Base-by-base conservation (phyloP, 2,329 filamentous ascomycete genomes). In the Cladosporium sp. region DNA sequence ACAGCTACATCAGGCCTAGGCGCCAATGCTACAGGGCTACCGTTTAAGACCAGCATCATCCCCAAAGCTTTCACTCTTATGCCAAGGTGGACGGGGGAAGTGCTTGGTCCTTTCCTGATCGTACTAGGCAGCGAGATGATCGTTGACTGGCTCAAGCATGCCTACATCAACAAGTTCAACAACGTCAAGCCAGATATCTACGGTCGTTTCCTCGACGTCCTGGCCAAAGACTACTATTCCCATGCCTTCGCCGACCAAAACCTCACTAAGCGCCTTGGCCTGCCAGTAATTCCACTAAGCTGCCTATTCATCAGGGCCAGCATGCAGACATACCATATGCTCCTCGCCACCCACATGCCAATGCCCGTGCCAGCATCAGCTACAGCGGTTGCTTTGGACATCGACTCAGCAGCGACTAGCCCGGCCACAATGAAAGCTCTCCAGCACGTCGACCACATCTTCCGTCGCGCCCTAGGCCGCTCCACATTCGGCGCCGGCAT, bases 91-190 rank as follows among this genome's bases (percentile, higher is more conserved):
- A 91, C 90, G 0, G 92, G 91, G 11, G 93, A 97, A 75, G 91
- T 99, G 0, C 82, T 99, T 4, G 93, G 92, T 0, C 96, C 95
- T 0, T 99, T 99, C 71, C 80, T 99, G 14, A 88, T 99, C 8
- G 96, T 99, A 0, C 86, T 99, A 7, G 94, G 93, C 1, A 97
- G 93, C 68, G 95, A 99, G 79, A 97, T 97, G 89, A 81, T 97
- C 10, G 95, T 99, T 1, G 95, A 99, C 78, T 93, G 91, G 86
- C 86, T 97, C 77, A 99, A 99, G 78, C 96, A 99, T 75, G 92
- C 92, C 25, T 99, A 98, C 76, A 96, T 99, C 76, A 93, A 89
- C 76, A 99, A 99, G 76, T 99, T 99, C 82, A 99, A 99, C 83
- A 97, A 96, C 72, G 93, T 93, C 70, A 94, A 95, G 69, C 95